Evolutionary conservation across 2,329 filamentous ascomycete species (phyloP).

Genomic region (Fusarium austroafricanum): DNA sequence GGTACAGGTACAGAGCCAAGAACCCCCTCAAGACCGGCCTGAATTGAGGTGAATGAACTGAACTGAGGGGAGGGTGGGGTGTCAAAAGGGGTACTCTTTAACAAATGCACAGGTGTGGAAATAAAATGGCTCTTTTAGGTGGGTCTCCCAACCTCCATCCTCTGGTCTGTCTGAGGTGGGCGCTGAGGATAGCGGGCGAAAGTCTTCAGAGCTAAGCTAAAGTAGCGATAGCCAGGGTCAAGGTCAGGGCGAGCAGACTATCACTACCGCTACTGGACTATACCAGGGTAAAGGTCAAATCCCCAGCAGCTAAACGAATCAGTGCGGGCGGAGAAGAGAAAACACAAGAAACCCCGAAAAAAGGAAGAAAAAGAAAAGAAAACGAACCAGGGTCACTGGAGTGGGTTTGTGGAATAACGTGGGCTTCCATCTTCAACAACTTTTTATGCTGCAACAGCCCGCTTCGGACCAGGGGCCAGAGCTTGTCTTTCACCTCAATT

Average conservation of each 20-base stretch:
- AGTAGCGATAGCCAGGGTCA: slow-evolving; percentile 19
- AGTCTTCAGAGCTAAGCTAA: slow-evolving; percentile 18
- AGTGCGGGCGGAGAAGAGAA: background rate
- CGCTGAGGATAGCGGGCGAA: slow-evolving; percentile 43
- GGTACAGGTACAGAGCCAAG: slow-evolving; percentile 5
- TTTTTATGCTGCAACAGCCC: background rate
- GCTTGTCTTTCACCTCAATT: background rate
- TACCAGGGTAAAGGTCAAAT: slow-evolving; percentile 1
- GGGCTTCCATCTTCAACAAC: background rate
- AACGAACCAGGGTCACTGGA: background rate
- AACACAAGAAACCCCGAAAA: background rate
- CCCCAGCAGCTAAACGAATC: background rate
- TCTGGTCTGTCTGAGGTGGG: slow-evolving; percentile 30
- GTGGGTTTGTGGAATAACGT: background rate
- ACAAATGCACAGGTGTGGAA: slow-evolving; percentile 10
- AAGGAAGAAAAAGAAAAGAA: background rate
- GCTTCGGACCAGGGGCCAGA: background rate
- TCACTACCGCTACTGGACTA: background rate
- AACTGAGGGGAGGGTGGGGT: slow-evolving; percentile 33
- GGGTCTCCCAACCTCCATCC: slow-evolving; percentile 32
- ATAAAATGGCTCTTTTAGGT: slow-evolving; percentile 3
- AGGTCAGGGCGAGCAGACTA: slow-evolving; percentile 1
- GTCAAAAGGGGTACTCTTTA: slow-evolving; percentile 12
- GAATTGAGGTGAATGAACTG: slow-evolving; percentile 1
- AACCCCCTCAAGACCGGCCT: slow-evolving; percentile 24